Base-by-base conservation (phyloP, 305 asterid genomes). In the Stenogyne calaminthoides region DNA sequence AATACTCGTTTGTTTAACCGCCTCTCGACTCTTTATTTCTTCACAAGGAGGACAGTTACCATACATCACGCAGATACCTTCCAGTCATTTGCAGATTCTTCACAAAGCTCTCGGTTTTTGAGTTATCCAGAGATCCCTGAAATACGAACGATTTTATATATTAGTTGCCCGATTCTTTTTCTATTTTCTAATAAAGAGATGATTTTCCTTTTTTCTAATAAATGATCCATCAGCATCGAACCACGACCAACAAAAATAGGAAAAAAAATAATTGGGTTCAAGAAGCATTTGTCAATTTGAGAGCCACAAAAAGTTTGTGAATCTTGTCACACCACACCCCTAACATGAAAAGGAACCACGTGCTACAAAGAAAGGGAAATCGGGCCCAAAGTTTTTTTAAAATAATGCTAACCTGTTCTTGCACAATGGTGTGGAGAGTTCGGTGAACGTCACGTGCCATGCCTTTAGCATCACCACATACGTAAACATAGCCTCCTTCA, bases 381-480 rank as follows among this genome's bases (percentile, higher is more conserved):
- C 1, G 10, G 19, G 3, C 46, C 62, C 63, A 44, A 22, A 7
- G 3, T 25, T 22, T 44, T 47, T 66, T 51, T 1, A 0, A 32
- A 15, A 56, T n/a, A 44, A 36, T 27, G 78, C 80, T 12, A 70
- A 95, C 99, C 98, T 95, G 98, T 72, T 95, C 93, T 84, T 89
- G 95, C 9, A 85, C 89, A 63, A 95, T 85, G 64, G 91, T 84
- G 85, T 95, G 97, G 81, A 95, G 95, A 49, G 94, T 92, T 71
- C 97, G 85, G 77, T 95, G 99, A 55, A 95, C 99, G 27, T 95
- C 98, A 72, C 89, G 91, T 40, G 99, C 98, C 99, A 95, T 95
- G 81, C 99, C 98, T 78, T 95, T 95, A 51, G 99, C 99, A 74
- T 94, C 99, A 76, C 99, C 99, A 7, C 99, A 94, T 4, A 92